Evolutionary conservation across 352 stramenopile species (phyloP), one percentile per base, ranked within the genome.

Genomic region (Globisporangium canariense): DNA sequence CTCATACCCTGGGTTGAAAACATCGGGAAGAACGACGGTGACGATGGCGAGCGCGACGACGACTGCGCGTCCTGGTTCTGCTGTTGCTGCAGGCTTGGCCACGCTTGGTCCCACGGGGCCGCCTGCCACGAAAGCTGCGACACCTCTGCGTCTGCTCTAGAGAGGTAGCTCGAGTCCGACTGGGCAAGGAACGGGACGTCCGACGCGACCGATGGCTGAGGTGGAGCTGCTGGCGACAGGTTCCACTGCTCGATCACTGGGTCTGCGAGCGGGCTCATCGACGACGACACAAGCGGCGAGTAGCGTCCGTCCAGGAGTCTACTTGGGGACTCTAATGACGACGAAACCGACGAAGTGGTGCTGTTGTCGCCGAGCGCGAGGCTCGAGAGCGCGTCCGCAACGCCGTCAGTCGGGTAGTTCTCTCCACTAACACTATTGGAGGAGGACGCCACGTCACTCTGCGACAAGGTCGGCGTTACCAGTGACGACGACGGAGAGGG

Each of bases 201-300:
- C 8, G 71, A 66, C 1, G 66, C 22, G 5, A 10, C 69, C 11
- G 73, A 66, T 45, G 64, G 58, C 30, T 83, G 80, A 5, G 82
- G 76, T 11, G 76, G 68, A 25, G 70, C 68, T 14, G 75, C 81
- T 56, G 81, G 81, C 50, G 84, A 91, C 28, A 93, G 46, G 45
- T 88, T 91, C 84, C 84, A 93, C 51, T 91, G 83, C 64, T 93
- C 84, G 46, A 91, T 90, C 58, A 88, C 77, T 8, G 79, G 80
- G 40, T 91, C 82, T 47, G 73, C 70, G 34, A 91, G 69, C 55
- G 78, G 74, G 51, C 74, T 79, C 36, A 86, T 71, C 22, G 68
- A 66, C n/a, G 79, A 75, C 13, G 79, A 77, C 10, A 81, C 73
- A 14, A 91, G 65, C 22, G 84, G 82, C 20, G 82, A 91, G 43